Evolutionary conservation across 2,329 filamentous ascomycete genomes (phyloP).

Genomic region (Hymenoscyphus infarciens): DNA sequence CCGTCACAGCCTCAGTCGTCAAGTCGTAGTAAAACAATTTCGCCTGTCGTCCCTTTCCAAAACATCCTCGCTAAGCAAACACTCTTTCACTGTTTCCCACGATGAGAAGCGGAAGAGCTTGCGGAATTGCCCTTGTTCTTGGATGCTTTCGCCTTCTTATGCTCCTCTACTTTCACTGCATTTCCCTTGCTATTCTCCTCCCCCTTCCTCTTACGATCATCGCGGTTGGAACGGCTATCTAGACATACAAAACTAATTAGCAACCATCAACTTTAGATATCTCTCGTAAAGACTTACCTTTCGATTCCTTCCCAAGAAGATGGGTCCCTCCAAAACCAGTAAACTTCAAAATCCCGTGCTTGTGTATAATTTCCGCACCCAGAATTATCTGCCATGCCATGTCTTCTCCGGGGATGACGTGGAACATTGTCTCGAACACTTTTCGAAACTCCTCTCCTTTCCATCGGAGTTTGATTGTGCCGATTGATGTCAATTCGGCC

Average conservation of each 20-base stretch:
- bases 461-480: slow-evolving; percentile 10
- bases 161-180: background rate
- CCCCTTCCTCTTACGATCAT: background rate
- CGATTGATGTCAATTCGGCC: slow-evolving; percentile 2
- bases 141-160: background rate
- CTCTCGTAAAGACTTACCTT: background rate
- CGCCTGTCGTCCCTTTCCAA: too few relatives aligned
- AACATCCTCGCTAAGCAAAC: too few relatives aligned
- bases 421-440: slow-evolving; percentile 9
- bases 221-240: background rate
- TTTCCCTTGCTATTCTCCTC: background rate
- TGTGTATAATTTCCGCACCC: slow-evolving; percentile 2
- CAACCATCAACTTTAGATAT: background rate
- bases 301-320: background rate
- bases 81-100: too few relatives aligned
- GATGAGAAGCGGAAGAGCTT: too few relatives aligned
- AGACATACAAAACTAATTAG: background rate
- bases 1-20: too few relatives aligned
- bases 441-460: slow-evolving; percentile 8
- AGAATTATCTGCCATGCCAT: slow-evolving; percentile 10
- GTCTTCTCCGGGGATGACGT: slow-evolving; percentile 5
- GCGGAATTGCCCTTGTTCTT: too few relatives aligned
- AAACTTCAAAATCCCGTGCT: slow-evolving; percentile 9
- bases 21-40: too few relatives aligned
- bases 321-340: slow-evolving; percentile 5